A percentile compares a stretch with the other conserved stretches of the same genome.
Conservation (phyloP, 2,329 filamentous ascomycete genomes). For the Aspergillus fumigatiaffinis region DNA sequence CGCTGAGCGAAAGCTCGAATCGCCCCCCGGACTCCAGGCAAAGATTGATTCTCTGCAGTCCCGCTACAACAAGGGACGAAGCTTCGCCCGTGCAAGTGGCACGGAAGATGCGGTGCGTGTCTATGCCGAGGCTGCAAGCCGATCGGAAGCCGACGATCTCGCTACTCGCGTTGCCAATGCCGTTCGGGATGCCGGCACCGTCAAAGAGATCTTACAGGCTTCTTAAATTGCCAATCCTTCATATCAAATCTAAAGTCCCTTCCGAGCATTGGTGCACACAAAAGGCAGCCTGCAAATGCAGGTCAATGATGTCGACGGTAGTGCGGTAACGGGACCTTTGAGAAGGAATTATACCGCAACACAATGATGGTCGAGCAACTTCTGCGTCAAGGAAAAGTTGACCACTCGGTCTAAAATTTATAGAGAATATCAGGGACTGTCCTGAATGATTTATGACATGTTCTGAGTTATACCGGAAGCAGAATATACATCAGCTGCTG, state of each 20-base stretch:
- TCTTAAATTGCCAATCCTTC: neutral
- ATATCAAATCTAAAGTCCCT: neutral
- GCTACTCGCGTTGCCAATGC: slow-evolving; percentile 76
- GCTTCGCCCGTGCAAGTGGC: slow-evolving; percentile 87
- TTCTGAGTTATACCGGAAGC: neutral
- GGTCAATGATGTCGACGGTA: neutral
- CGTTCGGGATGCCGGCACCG: slow-evolving; percentile 56
- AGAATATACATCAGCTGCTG: neutral
- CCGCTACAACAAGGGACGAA: slow-evolving; percentile 84
- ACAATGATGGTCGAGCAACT: neutral
- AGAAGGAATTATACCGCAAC: neutral
- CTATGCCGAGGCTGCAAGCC: slow-evolving; percentile 88
- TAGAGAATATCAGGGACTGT: slow-evolving; percentile 12
- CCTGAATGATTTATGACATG: slow-evolving; percentile 15
- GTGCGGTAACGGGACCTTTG: neutral
- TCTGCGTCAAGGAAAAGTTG: slow-evolving; percentile 4
- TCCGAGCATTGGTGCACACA: neutral
- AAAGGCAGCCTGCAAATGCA: neutral
- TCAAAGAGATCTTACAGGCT: slow-evolving; percentile 20
- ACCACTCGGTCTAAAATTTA: neutral
- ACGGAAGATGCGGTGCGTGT: slow-evolving; percentile 96
- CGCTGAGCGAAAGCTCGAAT: slow-evolving; percentile 81
- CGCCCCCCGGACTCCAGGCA: slow-evolving; percentile 72
- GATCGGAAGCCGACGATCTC: slow-evolving; percentile 85
- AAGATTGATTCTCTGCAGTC: slow-evolving; percentile 83